Evolutionary conservation across 495 filamentous ascomycete genomes (phyloP), one percentile per base, ranked within the genome.

Genomic region (Cercophora sp.): DNA sequence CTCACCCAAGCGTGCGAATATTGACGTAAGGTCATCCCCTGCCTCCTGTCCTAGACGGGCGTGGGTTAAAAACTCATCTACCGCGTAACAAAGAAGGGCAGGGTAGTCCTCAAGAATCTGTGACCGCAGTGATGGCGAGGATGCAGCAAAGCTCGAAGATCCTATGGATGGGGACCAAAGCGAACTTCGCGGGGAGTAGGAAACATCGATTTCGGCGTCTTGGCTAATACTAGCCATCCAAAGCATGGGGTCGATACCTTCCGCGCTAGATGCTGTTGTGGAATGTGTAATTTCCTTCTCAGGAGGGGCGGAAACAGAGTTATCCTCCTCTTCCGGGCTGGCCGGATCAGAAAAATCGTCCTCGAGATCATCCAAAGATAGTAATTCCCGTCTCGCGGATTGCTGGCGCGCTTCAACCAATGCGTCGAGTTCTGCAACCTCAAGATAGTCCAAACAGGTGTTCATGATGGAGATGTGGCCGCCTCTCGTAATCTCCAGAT

Each of bases 381-480:
- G 13, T 6, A 6, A 32, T 32, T 32, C 29, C 8, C 29, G 6
- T 32, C 13, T 32, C 29, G 29, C 29, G 29, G 29, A 32, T 32
- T 13, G 29, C 29, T 32, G 29, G 6, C 29, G 29, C 8, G 55
- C 55, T 1, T 52, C 8, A 2, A 57, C 35, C 11, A 53, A 29
- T 6, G 42, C 55, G 32, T 57, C 48, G 16, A 57, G 49, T 24
- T 57, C 55, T 2, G 10, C 10, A 13, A 57, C 44, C 9, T 48
- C 34, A 15, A 57, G 16, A 34, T 57, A 57, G 20, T 52, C 42
- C 19, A 57, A 34, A 40, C 55, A 57, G 18, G 49, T 52, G 13
- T 11, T 20, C 41, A 57, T 53, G 19, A 57, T 57, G 32, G 50
- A 23, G 9, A 53, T 27, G 18, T 57, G 48, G n/a, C n/a, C n/a